Evolutionary conservation across 2,329 filamentous ascomycete genomes (phyloP).

Genomic region (Westerdykella ornata): DNA sequence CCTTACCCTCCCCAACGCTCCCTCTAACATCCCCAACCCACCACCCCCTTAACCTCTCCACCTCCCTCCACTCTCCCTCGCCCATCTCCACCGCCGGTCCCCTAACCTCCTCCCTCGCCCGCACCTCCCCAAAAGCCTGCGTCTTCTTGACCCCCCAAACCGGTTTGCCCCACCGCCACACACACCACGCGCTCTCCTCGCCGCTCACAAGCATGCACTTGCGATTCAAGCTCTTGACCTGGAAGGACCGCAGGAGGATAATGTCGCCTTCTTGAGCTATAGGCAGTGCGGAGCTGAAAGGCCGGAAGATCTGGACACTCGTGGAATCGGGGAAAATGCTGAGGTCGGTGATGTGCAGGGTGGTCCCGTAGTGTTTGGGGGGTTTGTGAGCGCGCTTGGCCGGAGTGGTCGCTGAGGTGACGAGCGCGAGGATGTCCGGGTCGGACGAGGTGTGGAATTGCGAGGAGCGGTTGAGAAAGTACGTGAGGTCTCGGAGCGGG

Average conservation of each 20-base stretch:
- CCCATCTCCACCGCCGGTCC: slow-evolving; percentile 44
- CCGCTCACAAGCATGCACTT: slow-evolving; percentile 33
- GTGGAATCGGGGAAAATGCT: slow-evolving; percentile 20
- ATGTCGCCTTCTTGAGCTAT: slow-evolving; percentile 39
- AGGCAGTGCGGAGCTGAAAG: slow-evolving; percentile 40
- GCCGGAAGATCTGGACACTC: slow-evolving; percentile 41
- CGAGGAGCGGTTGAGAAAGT: slow-evolving; percentile 37
- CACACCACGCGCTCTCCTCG: slow-evolving; percentile 44
- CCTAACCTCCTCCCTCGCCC: slow-evolving; percentile 39
- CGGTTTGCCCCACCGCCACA: slow-evolving; percentile 38
- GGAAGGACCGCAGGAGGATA: slow-evolving; percentile 40
- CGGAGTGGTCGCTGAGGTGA: slow-evolving; percentile 28
- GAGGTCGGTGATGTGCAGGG: slow-evolving; percentile 38
- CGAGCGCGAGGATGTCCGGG: slow-evolving; percentile 43
- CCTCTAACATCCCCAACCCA: slow-evolving; percentile 22
- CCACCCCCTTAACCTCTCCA: slow-evolving; percentile 38
- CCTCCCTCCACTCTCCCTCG: slow-evolving; percentile 40
- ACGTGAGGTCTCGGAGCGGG: slow-evolving; percentile 36
- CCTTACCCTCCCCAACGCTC: slow-evolving; percentile 9
- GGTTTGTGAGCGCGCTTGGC: slow-evolving; percentile 38
- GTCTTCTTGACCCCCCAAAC: slow-evolving; percentile 24
- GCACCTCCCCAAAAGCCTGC: slow-evolving; percentile 21
- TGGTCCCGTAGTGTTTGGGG: slow-evolving; percentile 41
- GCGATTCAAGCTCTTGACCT: slow-evolving; percentile 38
- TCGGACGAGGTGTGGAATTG: slow-evolving; percentile 30